phyloP scores from a whole-genome alignment of 129 eudicot species.

The Pseudognaphalium luteoalbum region DNA sequence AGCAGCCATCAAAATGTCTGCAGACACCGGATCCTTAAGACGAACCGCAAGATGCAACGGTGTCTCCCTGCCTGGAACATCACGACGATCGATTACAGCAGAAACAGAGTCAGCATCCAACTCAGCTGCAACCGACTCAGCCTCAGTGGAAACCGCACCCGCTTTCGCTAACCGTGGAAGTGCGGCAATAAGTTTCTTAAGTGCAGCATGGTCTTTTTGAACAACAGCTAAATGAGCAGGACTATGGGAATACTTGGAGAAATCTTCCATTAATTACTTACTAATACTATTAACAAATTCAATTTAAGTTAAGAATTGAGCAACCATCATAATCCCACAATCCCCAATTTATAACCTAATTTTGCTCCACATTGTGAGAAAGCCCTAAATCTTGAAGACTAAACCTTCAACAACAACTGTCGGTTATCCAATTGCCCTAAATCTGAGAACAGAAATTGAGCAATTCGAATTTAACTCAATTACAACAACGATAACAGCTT shows the following conservation, averaged over 20 bases:
- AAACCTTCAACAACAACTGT: slow-evolving; percentile 22
- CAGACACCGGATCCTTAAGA: slow-evolving; percentile 66
- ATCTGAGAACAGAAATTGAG: slow-evolving; percentile 28
- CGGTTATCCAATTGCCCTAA: slow-evolving; percentile 25
- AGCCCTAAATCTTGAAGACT: neutral
- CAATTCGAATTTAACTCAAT: neutral
- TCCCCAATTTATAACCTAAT: slow-evolving; percentile 24
- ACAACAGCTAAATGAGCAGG: slow-evolving; percentile 83
- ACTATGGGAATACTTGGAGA: slow-evolving; percentile 67
- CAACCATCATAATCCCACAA: slow-evolving; percentile 29
- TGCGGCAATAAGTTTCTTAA: slow-evolving; percentile 46
- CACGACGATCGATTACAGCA: slow-evolving; percentile 69
- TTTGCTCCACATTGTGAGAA: slow-evolving; percentile 28
- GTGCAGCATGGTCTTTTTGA: slow-evolving; percentile 53
- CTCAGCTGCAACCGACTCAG: slow-evolving; percentile 77
- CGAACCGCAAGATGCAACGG: slow-evolving; percentile 91
- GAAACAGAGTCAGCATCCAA: slow-evolving; percentile 74
- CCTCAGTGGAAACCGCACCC: slow-evolving; percentile 69
- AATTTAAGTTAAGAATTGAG: slow-evolving; percentile 11
- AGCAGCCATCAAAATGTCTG: slow-evolving; percentile 86
- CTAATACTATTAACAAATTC: neutral
- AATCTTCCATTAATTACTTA: slow-evolving; percentile 64
- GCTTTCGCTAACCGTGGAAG: slow-evolving; percentile 81
- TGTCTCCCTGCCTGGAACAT: slow-evolving; percentile 88
- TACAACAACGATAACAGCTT: slow-evolving; percentile 5